Evolutionary conservation across 495 filamentous ascomycete species (phyloP).

Genomic region (Trichoderma virens): DNA sequence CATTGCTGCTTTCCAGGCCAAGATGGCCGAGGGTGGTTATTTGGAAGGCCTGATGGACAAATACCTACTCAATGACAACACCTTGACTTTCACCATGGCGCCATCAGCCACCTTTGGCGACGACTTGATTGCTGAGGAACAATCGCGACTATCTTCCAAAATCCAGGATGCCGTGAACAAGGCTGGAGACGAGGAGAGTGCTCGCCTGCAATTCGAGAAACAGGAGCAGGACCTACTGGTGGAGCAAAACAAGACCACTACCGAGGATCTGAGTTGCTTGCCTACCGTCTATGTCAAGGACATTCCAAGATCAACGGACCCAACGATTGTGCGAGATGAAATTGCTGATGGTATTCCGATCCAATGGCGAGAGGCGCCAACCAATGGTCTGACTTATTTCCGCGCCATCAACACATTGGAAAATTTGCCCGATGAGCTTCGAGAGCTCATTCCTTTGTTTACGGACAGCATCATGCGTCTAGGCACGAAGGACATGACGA

Average conservation of each 20-base stretch:
- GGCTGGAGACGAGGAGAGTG: conserved; percentile 63
- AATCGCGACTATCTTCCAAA: conserved; percentile 57
- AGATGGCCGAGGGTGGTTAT: conserved; percentile 64
- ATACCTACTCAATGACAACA: conserved; percentile 80
- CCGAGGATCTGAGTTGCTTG: conserved; percentile 77
- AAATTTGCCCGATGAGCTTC: conserved; percentile 75
- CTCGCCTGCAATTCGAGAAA: conserved; percentile 57
- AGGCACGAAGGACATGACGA: conserved; percentile 75
- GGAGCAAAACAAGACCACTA: conserved; percentile 73
- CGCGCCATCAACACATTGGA: conserved; percentile 74
- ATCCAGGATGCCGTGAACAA: conserved; percentile 58
- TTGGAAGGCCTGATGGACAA: conserved; percentile 81
- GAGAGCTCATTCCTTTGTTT: conserved; percentile 81
- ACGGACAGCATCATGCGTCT: conserved; percentile 87
- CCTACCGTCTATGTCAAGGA: conserved; percentile 82
- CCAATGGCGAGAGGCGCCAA: conserved; percentile 86
- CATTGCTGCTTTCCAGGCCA: conserved; percentile 67
- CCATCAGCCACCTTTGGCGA: conserved; percentile 66
- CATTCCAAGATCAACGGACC: conserved; percentile 72
- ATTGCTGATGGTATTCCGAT: conserved; percentile 59
- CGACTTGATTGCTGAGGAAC: conserved; percentile 72
- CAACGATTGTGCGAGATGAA: conserved; percentile 56
- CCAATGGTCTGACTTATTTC: conserved; percentile 95
- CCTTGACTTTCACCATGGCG: conserved; percentile 89
- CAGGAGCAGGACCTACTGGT: conserved; percentile 73